phyloP scores from a whole-genome alignment of 495 filamentous ascomycete genomes.

The Pyronema domesticum region DNA sequence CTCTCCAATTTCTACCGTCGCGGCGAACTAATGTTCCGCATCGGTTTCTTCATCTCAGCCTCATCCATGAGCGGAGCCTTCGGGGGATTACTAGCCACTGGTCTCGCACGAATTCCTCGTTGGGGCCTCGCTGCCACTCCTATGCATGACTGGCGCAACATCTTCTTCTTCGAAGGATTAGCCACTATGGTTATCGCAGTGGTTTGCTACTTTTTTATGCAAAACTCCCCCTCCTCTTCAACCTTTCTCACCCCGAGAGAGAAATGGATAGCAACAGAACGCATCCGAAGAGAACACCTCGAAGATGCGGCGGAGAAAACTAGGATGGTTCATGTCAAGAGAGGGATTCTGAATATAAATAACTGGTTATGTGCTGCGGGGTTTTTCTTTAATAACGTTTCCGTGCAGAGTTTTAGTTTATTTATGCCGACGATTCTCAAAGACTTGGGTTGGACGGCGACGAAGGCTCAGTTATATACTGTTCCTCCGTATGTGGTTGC shows the following conservation, averaged over 20 bases:
- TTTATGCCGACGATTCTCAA: slow-evolving; percentile 64
- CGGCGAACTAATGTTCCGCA: slow-evolving; percentile 40
- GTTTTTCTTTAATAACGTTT: slow-evolving; percentile 58
- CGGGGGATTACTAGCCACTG: slow-evolving; percentile 54
- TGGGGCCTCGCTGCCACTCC: slow-evolving; percentile 28
- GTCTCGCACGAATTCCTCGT: slow-evolving; percentile 15
- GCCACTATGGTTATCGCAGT: slow-evolving; percentile 44
- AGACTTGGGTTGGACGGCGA: slow-evolving; percentile 47
- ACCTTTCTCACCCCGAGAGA: slow-evolving; percentile 49
- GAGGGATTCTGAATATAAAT: slow-evolving; percentile 52
- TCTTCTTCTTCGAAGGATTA: slow-evolving; percentile 51
- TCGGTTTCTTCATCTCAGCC: slow-evolving; percentile 59
- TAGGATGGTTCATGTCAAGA: slow-evolving; percentile 42
- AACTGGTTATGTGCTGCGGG: slow-evolving; percentile 56
- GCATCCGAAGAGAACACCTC: slow-evolving; percentile 41
- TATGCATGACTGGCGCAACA: slow-evolving; percentile 49
- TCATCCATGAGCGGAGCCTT: slow-evolving; percentile 64
- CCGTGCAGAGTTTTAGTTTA: slow-evolving; percentile 60
- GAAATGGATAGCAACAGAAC: slow-evolving; percentile 39
- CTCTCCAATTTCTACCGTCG: slow-evolving; percentile 76
- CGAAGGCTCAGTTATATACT: slow-evolving; percentile 51
- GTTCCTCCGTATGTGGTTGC: slow-evolving; percentile 54
- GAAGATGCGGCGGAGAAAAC: slow-evolving; percentile 38
- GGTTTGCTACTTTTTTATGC: slow-evolving; percentile 48
- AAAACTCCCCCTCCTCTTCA: slow-evolving; percentile 54